Percentiles rank a stretch among this genome's conserved stretches.
Evolutionary conservation across 2,329 filamentous ascomycete species (phyloP).

Genomic region (Pezicula carpinea): DNA sequence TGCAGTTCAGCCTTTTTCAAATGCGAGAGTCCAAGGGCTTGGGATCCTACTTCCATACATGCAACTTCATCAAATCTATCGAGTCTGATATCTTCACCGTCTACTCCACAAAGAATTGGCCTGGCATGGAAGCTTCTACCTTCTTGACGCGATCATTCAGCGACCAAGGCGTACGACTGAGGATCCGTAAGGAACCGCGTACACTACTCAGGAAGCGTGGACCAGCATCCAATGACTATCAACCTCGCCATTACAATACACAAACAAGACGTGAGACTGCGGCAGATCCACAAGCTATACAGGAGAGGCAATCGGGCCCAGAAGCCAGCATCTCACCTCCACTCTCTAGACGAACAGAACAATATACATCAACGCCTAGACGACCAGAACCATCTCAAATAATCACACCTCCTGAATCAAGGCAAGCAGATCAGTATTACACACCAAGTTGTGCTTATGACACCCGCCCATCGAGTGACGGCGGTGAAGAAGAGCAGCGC

Average conservation of each 20-base stretch:
- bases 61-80: conserved; percentile 29
- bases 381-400: too few relatives aligned
- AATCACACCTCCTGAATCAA: too few relatives aligned
- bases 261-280: neutral
- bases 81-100: conserved; percentile 66
- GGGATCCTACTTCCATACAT: too few relatives aligned
- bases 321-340: neutral
- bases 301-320: neutral
- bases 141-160: conserved; percentile 76
- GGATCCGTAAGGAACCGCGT: conserved; percentile 78
- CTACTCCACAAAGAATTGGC: conserved; percentile 63
- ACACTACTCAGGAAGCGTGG: conserved; percentile 32
- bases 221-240: conserved; percentile 27
- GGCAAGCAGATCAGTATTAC: too few relatives aligned
- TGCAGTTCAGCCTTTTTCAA: conserved; percentile 77
- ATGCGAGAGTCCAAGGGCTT: conserved; percentile 40
- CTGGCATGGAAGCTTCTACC: conserved; percentile 77
- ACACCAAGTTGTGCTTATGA: too few relatives aligned
- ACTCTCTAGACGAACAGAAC: too few relatives aligned
- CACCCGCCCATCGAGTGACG: too few relatives aligned
- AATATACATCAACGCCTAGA: too few relatives aligned
- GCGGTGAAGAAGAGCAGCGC: too few relatives aligned
- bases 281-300: neutral
- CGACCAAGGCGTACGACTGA: conserved; percentile 79
- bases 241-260: conserved; percentile 23